These are phyloP conservation scores for Polymyxa betae DNA, from an alignment of 208 protist genomes.

Conservation along the genomic window DNA sequence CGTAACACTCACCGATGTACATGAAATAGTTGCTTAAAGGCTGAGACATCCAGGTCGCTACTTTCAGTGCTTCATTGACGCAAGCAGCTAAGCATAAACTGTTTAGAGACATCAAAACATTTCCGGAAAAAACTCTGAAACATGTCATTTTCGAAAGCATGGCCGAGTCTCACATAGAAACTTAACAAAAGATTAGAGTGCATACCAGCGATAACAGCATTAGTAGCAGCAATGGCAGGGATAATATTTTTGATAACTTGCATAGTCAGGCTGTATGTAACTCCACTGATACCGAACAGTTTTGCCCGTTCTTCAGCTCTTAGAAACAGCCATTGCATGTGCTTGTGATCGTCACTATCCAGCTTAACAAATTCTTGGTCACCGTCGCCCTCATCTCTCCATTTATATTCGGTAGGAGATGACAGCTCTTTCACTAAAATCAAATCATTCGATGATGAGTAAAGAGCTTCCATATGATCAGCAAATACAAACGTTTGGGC, in stretches of 20 bases:
- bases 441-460: too few relatives aligned
- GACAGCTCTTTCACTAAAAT: neutral
- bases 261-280: conserved; percentile 71
- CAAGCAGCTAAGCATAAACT: neutral
- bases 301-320: conserved; percentile 81
- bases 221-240: conserved; percentile 96
- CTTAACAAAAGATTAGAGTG: conserved; percentile 84
- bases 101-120: neutral
- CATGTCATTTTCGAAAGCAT: conserved; percentile 86
- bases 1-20: conserved; percentile 79
- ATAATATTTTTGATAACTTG: conserved; percentile 98
- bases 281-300: conserved; percentile 85
- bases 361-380: neutral
- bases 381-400: neutral
- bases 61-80: neutral
- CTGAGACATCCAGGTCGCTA: conserved; percentile 37
- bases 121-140: conserved; percentile 91
- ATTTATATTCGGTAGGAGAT: neutral
- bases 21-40: conserved; percentile 60
- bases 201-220: conserved; percentile 89
- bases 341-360: conserved; percentile 84
- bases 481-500: neutral
- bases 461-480: neutral
- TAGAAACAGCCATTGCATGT: conserved; percentile 84
- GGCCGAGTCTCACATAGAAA: conserved; percentile 87